phyloP scores from a whole-genome alignment of 331 rosid genomes.

The Telfairia occidentalis region DNA sequence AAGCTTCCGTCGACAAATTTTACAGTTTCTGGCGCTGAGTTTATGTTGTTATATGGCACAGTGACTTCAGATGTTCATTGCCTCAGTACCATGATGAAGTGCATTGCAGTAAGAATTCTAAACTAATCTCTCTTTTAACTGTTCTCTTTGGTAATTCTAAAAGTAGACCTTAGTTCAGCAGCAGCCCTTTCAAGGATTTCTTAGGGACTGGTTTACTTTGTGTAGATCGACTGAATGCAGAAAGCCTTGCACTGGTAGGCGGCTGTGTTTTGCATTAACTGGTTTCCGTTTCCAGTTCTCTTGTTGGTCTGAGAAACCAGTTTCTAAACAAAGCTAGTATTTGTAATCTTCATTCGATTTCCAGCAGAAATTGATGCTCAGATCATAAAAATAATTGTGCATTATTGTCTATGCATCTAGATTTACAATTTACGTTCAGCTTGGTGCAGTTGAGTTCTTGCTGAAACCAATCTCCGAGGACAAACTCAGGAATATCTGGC shows the following conservation, averaged over 20 bases:
- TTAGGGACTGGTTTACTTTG: background rate
- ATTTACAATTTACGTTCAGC: constrained; percentile 33
- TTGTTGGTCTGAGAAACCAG: background rate
- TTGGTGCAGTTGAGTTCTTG: constrained; percentile 90
- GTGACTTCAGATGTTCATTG: constrained; percentile 78
- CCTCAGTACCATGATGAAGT: constrained; percentile 84
- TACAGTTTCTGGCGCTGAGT: background rate
- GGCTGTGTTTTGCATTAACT: background rate
- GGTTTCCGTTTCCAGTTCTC: background rate
- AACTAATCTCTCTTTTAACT: background rate
- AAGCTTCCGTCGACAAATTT: background rate
- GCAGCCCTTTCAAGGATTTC: background rate
- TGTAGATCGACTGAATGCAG: background rate
- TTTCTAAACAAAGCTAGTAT: background rate
- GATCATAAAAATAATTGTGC: background rate
- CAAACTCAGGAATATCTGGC: constrained; percentile 90
- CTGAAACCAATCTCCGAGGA: constrained; percentile 86
- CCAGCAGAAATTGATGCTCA: background rate
- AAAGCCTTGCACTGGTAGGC: background rate
- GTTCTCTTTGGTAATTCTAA: background rate
- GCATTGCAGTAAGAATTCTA: constrained; percentile 72
- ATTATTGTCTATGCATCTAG: background rate
- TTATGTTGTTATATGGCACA: constrained; percentile 22
- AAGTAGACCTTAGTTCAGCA: background rate
- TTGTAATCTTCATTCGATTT: background rate